These are phyloP conservation scores for Macrophomina tecta DNA, from an alignment of 2,329 filamentous ascomycete species.

Conservation along the genomic window DNA sequence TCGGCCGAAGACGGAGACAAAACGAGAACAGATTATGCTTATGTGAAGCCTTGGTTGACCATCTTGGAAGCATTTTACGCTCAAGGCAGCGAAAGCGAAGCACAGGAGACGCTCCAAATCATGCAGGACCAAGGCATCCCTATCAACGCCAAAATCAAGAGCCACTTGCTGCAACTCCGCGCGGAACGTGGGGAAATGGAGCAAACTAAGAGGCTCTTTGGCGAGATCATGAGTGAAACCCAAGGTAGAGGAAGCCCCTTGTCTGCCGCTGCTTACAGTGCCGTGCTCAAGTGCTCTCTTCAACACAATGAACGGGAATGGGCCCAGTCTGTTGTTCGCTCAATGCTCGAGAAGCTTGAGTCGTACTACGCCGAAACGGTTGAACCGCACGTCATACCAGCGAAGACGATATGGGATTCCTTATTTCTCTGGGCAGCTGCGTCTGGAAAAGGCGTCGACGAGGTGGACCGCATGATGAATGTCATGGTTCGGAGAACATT, in stretches of 20 bases:
- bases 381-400: neutral
- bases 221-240: slow-evolving; percentile 55
- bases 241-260: neutral
- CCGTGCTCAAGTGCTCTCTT: slow-evolving; percentile 14
- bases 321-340: slow-evolving; percentile 18
- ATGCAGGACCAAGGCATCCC: slow-evolving; percentile 51
- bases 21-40: neutral
- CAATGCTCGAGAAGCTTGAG: slow-evolving; percentile 21
- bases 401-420: slow-evolving; percentile 64
- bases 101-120: slow-evolving; percentile 62
- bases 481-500: slow-evolving; percentile 64
- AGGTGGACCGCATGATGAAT: slow-evolving; percentile 74
- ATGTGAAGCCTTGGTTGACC: slow-evolving; percentile 35
- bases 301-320: slow-evolving; percentile 13
- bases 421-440: slow-evolving; percentile 78
- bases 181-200: slow-evolving; percentile 62
- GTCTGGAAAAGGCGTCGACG: slow-evolving; percentile 72
- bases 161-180: slow-evolving; percentile 67
- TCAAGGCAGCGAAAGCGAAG: slow-evolving; percentile 64
- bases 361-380: neutral
- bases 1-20: neutral
- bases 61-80: slow-evolving; percentile 67
- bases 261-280: neutral
- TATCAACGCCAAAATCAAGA: slow-evolving; percentile 50
- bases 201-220: slow-evolving; percentile 73